phyloP scores from a whole-genome alignment of 208 protist genomes.

The Trypanosoma platydactyli region DNA sequence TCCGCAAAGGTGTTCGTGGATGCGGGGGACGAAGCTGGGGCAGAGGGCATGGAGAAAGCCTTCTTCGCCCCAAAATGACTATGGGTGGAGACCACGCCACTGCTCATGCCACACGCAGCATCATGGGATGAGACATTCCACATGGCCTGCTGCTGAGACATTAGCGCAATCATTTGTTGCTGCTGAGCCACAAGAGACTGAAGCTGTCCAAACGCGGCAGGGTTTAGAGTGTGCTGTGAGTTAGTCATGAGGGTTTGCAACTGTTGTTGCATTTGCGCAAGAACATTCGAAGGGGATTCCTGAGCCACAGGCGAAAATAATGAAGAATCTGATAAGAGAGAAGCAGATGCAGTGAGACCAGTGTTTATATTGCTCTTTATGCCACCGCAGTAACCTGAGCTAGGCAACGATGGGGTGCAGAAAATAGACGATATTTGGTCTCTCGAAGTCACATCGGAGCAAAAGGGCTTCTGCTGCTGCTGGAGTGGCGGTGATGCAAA shows the following conservation, averaged over 20 bases:
- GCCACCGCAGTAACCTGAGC: not conserved
- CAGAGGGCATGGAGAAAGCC: not conserved
- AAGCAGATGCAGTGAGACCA: not conserved
- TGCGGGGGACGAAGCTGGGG: not conserved
- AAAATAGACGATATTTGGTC: not conserved
- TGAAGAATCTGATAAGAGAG: not conserved
- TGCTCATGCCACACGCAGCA: not conserved
- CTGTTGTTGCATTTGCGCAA: constrained; percentile 32
- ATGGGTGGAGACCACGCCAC: not conserved
- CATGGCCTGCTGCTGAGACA: constrained; percentile 1
- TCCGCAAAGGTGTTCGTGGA: constrained; percentile 22
- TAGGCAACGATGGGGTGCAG: not conserved
- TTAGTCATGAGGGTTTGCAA: constrained; percentile 14
- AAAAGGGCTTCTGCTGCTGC: not conserved
- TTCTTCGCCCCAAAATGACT: constrained; percentile 15
- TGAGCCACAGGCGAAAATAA: not conserved
- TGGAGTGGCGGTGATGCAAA: not conserved
- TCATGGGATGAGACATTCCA: constrained; percentile 1
- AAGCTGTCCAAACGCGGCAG: constrained; percentile 19
- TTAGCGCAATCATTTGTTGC: constrained; percentile 1
- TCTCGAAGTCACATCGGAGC: no score
- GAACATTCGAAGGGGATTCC: not conserved
- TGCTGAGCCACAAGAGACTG: constrained; percentile 19
- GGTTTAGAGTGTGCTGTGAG: constrained; percentile 1
- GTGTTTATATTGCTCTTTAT: not conserved